These are phyloP conservation scores for Populus hybrid DNA, from an alignment of 441 rosid species.

Conservation along the genomic window DNA sequence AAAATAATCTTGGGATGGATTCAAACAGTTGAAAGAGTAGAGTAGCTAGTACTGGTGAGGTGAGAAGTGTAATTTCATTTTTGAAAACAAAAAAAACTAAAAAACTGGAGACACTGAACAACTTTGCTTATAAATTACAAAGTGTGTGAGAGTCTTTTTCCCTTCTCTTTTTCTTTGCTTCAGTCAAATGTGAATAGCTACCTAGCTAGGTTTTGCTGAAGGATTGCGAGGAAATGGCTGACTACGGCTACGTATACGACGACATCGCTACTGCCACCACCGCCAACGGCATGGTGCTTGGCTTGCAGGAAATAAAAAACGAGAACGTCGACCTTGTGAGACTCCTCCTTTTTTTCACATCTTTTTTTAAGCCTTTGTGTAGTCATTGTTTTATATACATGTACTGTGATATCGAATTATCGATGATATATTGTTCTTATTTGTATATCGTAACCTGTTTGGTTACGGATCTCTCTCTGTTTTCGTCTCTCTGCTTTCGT, in stretches of 20 bases:
- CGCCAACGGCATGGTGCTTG: slow-evolving; percentile 14
- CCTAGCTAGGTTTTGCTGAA: not conserved
- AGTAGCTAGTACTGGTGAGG: not conserved
- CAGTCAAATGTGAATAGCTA: not conserved
- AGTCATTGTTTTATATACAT: not conserved
- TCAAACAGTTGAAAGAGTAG: not conserved
- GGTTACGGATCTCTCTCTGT: not conserved
- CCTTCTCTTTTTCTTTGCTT: not conserved
- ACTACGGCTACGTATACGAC: not conserved
- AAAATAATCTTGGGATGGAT: not conserved
- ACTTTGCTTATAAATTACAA: not conserved
- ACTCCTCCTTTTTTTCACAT: not conserved
- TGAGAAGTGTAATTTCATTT: not conserved
- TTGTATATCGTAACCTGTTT: not conserved
- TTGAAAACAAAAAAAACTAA: too few relatives aligned
- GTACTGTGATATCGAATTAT: not conserved
- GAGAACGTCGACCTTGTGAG: slow-evolving; percentile 79
- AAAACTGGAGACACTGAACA: not conserved
- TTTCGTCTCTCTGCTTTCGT: not conserved
- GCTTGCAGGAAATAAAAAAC: slow-evolving; percentile 70
- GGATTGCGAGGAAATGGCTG: not conserved
- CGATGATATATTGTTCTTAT: not conserved
- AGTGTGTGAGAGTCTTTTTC: not conserved
- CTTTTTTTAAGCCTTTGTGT: not conserved
- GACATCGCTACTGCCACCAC: not conserved